phyloP scores from a whole-genome alignment of 352 stramenopile species.

The Globisporangium orthogonon region DNA sequence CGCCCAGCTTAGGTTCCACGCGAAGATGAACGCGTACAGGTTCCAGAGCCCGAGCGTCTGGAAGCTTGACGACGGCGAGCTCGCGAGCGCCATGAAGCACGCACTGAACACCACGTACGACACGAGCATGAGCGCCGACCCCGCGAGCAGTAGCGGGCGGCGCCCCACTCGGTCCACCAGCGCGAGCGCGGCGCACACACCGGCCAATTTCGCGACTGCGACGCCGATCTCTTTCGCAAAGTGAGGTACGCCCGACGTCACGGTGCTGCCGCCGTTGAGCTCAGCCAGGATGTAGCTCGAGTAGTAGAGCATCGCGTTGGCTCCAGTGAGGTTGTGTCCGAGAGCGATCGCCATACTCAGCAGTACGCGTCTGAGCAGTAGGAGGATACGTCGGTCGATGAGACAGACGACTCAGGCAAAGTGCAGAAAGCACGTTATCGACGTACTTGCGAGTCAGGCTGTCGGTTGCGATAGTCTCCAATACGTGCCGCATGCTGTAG shows the following conservation, averaged over 20 bases:
- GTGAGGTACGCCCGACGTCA: constrained; percentile 10
- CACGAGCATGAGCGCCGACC: constrained; percentile 42
- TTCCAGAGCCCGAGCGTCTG: constrained; percentile 47
- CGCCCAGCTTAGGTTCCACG: constrained; percentile 72
- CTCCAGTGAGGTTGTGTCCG: constrained; percentile 58
- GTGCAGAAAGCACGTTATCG: not conserved
- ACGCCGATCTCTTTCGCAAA: constrained; percentile 56
- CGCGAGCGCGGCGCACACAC: constrained; percentile 46
- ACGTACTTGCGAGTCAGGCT: constrained; percentile 28
- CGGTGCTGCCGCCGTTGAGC: constrained; percentile 16
- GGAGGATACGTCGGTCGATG: not conserved
- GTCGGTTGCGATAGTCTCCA: constrained; percentile 31
- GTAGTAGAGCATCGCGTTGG: constrained; percentile 80
- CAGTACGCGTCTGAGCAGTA: constrained; percentile 28
- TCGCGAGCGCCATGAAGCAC: constrained; percentile 38
- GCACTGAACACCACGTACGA: constrained; percentile 44
- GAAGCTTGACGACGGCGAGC: constrained; percentile 13
- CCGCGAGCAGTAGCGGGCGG: constrained; percentile 49
- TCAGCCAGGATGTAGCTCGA: constrained; percentile 65
- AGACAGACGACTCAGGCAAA: not conserved
- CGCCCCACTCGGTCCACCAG: constrained; percentile 56
- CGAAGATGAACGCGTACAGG: constrained; percentile 69
- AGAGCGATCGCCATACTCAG: constrained; percentile 52
- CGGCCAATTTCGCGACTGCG: constrained; percentile 52
- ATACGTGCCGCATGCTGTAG: constrained; percentile 25